These are phyloP conservation scores for Speleostelium caveatum DNA, from an alignment of 78 protist species.

Conservation along the genomic window DNA sequence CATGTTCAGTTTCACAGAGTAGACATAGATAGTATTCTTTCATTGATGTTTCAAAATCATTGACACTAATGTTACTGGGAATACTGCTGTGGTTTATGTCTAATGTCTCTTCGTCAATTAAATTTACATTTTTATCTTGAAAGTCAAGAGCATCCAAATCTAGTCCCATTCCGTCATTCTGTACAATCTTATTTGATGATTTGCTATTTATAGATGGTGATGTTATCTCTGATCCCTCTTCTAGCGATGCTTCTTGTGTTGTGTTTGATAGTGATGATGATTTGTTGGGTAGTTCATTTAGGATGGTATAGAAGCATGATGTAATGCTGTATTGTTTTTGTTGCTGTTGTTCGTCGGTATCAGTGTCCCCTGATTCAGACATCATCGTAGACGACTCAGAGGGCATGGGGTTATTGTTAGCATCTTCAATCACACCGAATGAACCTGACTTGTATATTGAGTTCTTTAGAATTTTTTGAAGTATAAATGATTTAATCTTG, in stretches of 20 bases:
- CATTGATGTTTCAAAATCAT: conserved; percentile 1
- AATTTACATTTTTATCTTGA: no score
- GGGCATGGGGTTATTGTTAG: background rate
- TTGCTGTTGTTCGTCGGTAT: background rate
- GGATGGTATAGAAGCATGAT: conserved; percentile 50
- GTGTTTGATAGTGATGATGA: background rate
- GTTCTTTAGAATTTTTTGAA: conserved; percentile 28
- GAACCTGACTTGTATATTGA: conserved; percentile 65
- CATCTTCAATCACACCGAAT: conserved; percentile 42
- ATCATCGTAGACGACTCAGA: no score
- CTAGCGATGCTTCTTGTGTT: background rate
- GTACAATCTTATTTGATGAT: no score
- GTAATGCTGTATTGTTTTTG: background rate
- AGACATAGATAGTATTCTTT: conserved; percentile 63
- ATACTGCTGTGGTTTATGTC: background rate
- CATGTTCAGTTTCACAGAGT: conserved; percentile 42
- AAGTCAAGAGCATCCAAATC: no score
- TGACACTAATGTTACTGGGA: background rate
- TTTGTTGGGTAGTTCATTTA: conserved; percentile 55
- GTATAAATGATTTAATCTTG: conserved; percentile 51
- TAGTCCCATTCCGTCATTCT: no score
- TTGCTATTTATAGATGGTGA: no score
- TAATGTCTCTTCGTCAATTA: no score
- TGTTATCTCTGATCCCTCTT: background rate
- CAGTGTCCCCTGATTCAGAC: background rate